phyloP scores from a whole-genome alignment of 1,284 basidiomycete species.

The Phylloporus sp. region DNA sequence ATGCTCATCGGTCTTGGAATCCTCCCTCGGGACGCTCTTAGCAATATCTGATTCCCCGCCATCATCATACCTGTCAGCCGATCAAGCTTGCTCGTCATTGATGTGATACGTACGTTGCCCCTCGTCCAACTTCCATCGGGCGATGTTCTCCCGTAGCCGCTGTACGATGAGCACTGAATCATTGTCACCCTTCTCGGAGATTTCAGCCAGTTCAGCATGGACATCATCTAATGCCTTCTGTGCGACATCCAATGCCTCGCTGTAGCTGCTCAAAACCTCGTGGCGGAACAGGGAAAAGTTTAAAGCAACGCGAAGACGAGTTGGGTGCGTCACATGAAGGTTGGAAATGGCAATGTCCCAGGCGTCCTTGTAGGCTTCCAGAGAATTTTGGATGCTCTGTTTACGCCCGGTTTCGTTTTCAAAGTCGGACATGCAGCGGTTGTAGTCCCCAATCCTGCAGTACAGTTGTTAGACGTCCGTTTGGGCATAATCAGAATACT shows the following conservation, averaged over 20 bases:
- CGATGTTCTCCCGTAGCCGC: background rate
- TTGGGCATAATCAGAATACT: background rate
- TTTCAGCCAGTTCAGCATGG: background rate
- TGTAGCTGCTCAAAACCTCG: background rate
- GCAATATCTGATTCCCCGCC: too few species aligned
- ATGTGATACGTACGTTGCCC: background rate
- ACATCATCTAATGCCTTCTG: background rate
- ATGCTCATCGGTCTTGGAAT: too few species aligned
- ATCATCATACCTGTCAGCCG: background rate
- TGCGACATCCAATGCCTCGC: background rate
- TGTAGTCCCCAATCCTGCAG: background rate
- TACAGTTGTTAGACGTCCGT: background rate
- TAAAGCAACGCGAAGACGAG: background rate
- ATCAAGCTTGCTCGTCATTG: background rate
- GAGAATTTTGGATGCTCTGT: background rate
- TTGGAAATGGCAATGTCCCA: background rate
- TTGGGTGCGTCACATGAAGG: background rate
- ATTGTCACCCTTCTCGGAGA: background rate
- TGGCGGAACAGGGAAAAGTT: background rate
- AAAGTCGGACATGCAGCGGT: background rate
- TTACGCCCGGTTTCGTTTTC: background rate
- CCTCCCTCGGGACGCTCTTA: too few species aligned
- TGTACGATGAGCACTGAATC: background rate
- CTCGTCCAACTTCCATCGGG: background rate
- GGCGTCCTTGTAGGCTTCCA: background rate